Evolutionary conservation across 2,329 filamentous ascomycete genomes (phyloP).

Genomic region (Penicillium sp.): DNA sequence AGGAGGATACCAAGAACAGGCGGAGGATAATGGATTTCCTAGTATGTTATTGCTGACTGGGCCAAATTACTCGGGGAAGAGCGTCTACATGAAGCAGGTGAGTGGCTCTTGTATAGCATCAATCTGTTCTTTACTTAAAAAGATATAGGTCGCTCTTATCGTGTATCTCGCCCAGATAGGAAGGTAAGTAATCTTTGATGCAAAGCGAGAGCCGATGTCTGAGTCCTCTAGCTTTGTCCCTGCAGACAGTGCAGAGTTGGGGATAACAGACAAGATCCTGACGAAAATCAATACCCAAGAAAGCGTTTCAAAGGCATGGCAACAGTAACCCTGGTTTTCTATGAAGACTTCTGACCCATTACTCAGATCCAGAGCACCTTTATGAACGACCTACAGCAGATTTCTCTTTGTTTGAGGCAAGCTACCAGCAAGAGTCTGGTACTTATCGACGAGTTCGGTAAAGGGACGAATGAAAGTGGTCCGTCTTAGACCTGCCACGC

Average conservation of each 20-base stretch:
- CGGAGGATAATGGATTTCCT: conserved; percentile 41
- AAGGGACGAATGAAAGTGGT: conserved; percentile 63
- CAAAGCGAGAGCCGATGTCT: neutral
- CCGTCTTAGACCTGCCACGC: conserved; percentile 4
- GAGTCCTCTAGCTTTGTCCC: conserved; percentile 71
- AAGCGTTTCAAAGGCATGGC: conserved; percentile 57
- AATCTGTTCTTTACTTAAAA: neutral
- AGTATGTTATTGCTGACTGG: conserved; percentile 82
- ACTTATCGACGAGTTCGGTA: conserved; percentile 90
- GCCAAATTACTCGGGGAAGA: conserved; percentile 96
- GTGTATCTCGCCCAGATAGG: conserved; percentile 92
- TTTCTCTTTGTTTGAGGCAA: conserved; percentile 72
- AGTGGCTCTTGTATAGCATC: neutral
- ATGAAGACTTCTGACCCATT: neutral
- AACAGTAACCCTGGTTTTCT: neutral
- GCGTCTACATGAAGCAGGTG: conserved; percentile 85
- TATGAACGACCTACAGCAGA: conserved; percentile 84
- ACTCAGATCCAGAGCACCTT: conserved; percentile 62
- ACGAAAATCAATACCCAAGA: conserved; percentile 78
- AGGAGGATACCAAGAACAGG: conserved; percentile 51
- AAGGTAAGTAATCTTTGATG: conserved; percentile 35
- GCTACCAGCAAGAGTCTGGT: conserved; percentile 76
- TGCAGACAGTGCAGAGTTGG: conserved; percentile 72
- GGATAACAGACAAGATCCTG: conserved; percentile 88
- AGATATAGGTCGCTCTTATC: conserved; percentile 70